phyloP scores from a whole-genome alignment of 208 protist species.

The Endotrypanum monterogeii region DNA sequence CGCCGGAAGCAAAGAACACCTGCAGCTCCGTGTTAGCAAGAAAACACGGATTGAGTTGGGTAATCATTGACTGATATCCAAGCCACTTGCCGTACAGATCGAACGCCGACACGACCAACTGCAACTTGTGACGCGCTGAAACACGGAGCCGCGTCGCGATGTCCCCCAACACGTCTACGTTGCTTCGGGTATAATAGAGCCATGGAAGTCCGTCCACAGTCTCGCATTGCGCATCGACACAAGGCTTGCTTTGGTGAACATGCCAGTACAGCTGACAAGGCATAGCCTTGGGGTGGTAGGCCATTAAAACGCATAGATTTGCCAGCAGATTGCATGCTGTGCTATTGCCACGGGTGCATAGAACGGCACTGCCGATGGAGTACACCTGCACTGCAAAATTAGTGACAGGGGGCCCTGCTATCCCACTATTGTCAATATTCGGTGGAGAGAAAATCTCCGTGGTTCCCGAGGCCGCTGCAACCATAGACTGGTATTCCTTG shows the following conservation, averaged over 20 bases:
- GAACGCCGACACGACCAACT: conserved; percentile 65
- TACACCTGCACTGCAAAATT: conserved; percentile 26
- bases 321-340: conserved; percentile 67
- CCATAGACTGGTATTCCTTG: conserved; percentile 33
- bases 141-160: conserved; percentile 3
- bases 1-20: conserved; percentile 49
- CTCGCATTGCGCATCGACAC: conserved; percentile 36
- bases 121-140: conserved; percentile 29
- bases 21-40: conserved; percentile 36
- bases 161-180: conserved; percentile 33
- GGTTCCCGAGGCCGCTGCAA: conserved; percentile 10
- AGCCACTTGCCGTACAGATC: conserved; percentile 57
- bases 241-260: conserved; percentile 29
- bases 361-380: conserved; percentile 43
- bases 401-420: conserved; percentile 15
- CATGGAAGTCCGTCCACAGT: conserved; percentile 41
- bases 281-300: conserved; percentile 42
- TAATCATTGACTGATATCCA: conserved; percentile 39
- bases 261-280: conserved; percentile 69
- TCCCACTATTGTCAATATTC: conserved; percentile 54
- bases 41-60: conserved; percentile 66
- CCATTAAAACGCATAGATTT: conserved; percentile 79
- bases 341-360: conserved; percentile 47
- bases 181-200: conserved; percentile 66
- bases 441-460: conserved; percentile 28